Conservation (phyloP, 1,284 basidiomycete species). For the Coniophora puteana region DNA sequence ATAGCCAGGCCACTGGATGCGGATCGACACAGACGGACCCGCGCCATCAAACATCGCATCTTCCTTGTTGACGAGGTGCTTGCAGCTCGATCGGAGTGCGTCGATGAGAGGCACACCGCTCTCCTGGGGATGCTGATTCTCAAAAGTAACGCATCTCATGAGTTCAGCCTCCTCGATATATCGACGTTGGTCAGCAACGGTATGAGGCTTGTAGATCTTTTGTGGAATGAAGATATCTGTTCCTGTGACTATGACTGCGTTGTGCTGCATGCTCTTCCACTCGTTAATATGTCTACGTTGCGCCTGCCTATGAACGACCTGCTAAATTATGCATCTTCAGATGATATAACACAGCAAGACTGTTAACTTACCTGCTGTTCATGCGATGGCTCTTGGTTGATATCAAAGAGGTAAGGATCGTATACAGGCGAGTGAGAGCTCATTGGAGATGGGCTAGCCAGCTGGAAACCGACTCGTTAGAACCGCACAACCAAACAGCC, state of each 20-base stretch:
- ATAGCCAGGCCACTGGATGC: slow-evolving; percentile 76
- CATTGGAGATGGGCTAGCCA: too few relatives aligned
- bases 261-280: slow-evolving; percentile 20
- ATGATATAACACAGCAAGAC: too few relatives aligned
- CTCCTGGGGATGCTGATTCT: slow-evolving; percentile 43
- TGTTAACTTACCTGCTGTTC: too few relatives aligned
- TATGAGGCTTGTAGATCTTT: slow-evolving; percentile 66
- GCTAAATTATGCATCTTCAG: too few relatives aligned
- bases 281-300: slow-evolving; percentile 18
- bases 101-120: slow-evolving; percentile 57
- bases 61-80: slow-evolving; percentile 45
- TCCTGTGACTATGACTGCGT: slow-evolving; percentile 18
- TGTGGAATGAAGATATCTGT: slow-evolving; percentile 57
- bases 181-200: slow-evolving; percentile 65
- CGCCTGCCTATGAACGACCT: too few relatives aligned
- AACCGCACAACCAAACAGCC: too few relatives aligned
- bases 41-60: slow-evolving; percentile 62
- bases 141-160: slow-evolving; percentile 61
- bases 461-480: too few relatives aligned
- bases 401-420: too few relatives aligned
- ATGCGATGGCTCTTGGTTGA: too few relatives aligned
- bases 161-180: slow-evolving; percentile 68
- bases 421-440: too few relatives aligned
- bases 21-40: slow-evolving; percentile 74
- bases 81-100: slow-evolving; percentile 41